A percentile compares a stretch with the other conserved stretches of the same genome.
These are phyloP conservation scores for Epipyxis sp. DNA, from an alignment of 108 stramenopile species.

Conservation along the genomic window DNA sequence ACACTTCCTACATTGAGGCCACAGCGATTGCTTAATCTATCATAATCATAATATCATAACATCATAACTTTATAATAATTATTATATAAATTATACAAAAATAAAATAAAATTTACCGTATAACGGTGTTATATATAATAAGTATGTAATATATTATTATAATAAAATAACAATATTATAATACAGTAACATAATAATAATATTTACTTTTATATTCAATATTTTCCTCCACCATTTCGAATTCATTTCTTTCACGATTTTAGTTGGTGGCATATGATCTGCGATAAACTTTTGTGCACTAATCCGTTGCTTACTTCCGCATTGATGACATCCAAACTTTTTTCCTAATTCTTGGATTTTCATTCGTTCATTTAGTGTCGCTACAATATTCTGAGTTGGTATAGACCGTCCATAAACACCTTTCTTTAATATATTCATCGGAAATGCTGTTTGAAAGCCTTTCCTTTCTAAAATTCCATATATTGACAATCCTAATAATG, in stretches of 20 bases:
- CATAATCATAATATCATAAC: not conserved
- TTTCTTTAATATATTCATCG: not conserved
- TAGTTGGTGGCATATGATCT: slow-evolving; percentile 32
- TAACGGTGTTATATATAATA: no score
- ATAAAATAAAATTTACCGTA: no score
- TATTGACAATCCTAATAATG: not conserved
- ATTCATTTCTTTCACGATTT: slow-evolving; percentile 12
- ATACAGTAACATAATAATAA: not conserved
- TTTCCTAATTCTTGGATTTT: slow-evolving; percentile 7
- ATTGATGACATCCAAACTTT: slow-evolving; percentile 27
- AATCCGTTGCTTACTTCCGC: slow-evolving; percentile 12
- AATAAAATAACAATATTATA: not conserved
- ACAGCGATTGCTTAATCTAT: slow-evolving; percentile 23
- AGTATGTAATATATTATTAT: no score
- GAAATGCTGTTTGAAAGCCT: not conserved
- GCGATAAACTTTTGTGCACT: slow-evolving; percentile 3
- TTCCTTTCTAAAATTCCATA: not conserved
- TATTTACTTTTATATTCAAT: slow-evolving; percentile 17
- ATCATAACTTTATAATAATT: not conserved
- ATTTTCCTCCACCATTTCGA: slow-evolving; percentile 12
- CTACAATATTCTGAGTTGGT: not conserved
- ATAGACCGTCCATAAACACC: slow-evolving; percentile 5
- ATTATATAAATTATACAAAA: no score
- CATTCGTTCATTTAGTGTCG: not conserved
- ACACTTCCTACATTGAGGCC: slow-evolving; percentile 18